These are phyloP conservation scores for Juncus effusus DNA, from an alignment of 176 grass and related monocot genomes.

Conservation along the genomic window DNA sequence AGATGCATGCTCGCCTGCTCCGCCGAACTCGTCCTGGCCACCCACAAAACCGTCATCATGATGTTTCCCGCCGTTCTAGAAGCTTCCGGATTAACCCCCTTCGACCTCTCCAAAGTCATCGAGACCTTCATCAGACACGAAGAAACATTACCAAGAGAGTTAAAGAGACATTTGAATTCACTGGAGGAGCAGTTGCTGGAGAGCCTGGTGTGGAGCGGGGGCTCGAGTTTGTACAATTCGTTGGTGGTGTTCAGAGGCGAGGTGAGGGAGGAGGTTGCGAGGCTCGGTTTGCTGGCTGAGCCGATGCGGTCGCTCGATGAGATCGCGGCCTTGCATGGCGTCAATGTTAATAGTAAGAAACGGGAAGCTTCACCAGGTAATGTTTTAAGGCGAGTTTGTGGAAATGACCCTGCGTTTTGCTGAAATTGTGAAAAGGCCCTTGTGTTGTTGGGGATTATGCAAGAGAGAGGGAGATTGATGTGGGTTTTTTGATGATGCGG, in stretches of 20 bases:
- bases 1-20: slow-evolving; percentile 93
- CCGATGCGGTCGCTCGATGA: slow-evolving; percentile 89
- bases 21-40: slow-evolving; percentile 81
- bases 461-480: too few species aligned
- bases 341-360: slow-evolving; percentile 49
- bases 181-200: slow-evolving; percentile 90
- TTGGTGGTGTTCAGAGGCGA: slow-evolving; percentile 48
- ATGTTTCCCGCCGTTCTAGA: slow-evolving; percentile 94
- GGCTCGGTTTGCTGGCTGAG: slow-evolving; percentile 73
- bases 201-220: slow-evolving; percentile 84
- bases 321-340: slow-evolving; percentile 53
- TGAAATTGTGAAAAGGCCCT: neutral
- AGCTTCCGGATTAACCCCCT: slow-evolving; percentile 82
- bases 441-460: too few species aligned
- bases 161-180: slow-evolving; percentile 94
- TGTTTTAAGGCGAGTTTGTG: slow-evolving; percentile 12
- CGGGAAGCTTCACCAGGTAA: slow-evolving; percentile 50
- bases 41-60: slow-evolving; percentile 90
- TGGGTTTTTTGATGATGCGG: too few species aligned
- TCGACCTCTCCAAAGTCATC: slow-evolving; percentile 98
- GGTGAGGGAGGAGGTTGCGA: slow-evolving; percentile 60
- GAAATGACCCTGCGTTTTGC: slow-evolving; percentile 2
- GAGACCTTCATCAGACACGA: slow-evolving; percentile 90
- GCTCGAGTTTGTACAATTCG: slow-evolving; percentile 92
- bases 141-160: slow-evolving; percentile 84